phyloP scores from a whole-genome alignment of 495 filamentous ascomycete species.

The Lichina pygmaea region DNA sequence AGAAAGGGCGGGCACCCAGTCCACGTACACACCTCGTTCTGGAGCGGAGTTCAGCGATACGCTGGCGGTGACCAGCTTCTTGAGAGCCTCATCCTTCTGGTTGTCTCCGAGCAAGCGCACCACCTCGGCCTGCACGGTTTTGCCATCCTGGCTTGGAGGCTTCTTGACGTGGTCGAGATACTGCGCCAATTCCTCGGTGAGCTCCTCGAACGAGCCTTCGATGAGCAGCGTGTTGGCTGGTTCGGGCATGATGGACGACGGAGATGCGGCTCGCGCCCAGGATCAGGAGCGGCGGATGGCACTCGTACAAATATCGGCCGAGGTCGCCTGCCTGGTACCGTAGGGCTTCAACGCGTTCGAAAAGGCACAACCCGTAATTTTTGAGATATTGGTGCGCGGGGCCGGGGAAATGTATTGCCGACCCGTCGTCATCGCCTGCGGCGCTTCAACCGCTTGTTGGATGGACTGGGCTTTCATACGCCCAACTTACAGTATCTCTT shows the following conservation, averaged over 20 bases:
- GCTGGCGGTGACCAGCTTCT: constrained; percentile 60
- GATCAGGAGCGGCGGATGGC: too few relatives aligned
- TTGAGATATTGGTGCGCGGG: too few relatives aligned
- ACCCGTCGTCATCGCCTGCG: too few relatives aligned
- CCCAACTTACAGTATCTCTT: too few relatives aligned
- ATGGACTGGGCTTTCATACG: too few relatives aligned
- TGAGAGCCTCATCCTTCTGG: constrained; percentile 39
- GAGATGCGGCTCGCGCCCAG: too few relatives aligned
- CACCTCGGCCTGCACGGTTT: constrained; percentile 39
- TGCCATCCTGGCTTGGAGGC: constrained; percentile 5
- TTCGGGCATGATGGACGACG: constrained; percentile 2
- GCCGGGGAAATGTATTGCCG: too few relatives aligned
- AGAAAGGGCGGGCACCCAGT: not conserved
- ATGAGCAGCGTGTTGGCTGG: constrained; percentile 36
- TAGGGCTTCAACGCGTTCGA: too few relatives aligned
- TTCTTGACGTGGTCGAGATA: constrained; percentile 45
- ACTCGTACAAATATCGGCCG: too few relatives aligned
- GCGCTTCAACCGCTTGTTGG: too few relatives aligned
- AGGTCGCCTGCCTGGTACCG: too few relatives aligned
- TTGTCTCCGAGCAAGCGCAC: constrained; percentile 37
- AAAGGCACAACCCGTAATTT: too few relatives aligned
- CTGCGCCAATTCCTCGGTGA: constrained; percentile 66
- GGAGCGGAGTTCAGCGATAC: constrained; percentile 48
- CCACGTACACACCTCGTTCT: constrained; percentile 40
- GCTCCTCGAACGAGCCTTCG: constrained; percentile 71